These are phyloP conservation scores for Gilbertella persicaria DNA, from an alignment of 371 early-diverging fungal species.

Conservation along the genomic window DNA sequence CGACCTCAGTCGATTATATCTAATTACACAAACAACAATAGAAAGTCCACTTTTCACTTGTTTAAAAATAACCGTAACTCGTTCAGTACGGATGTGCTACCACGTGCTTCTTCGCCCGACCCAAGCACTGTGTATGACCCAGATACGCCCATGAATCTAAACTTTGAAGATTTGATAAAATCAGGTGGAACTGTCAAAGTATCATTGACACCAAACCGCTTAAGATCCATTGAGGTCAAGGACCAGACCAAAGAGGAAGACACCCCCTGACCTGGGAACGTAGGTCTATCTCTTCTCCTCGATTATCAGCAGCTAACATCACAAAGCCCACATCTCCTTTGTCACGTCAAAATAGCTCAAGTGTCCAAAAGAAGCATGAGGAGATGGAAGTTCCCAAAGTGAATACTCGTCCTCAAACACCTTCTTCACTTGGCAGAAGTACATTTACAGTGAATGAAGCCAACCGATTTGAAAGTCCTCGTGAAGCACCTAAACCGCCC, in stretches of 20 bases:
- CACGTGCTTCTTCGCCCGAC: slow-evolving; percentile 17
- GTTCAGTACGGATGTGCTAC: slow-evolving; percentile 18
- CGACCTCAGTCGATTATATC: slow-evolving; percentile 45
- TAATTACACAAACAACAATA: slow-evolving; percentile 21
- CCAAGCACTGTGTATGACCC: slow-evolving; percentile 37
- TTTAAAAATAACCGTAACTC: slow-evolving; percentile 44
- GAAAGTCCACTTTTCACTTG: slow-evolving; percentile 45
- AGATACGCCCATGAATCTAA: slow-evolving; percentile 32
- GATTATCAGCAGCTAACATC: slow-evolving; percentile 14
- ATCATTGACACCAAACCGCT: slow-evolving; percentile 62
- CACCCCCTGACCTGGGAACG: slow-evolving; percentile 34
- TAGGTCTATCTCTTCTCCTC: slow-evolving; percentile 29
- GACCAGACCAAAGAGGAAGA: slow-evolving; percentile 20
- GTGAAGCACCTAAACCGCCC: slow-evolving; percentile 41
- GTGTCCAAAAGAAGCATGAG: not conserved
- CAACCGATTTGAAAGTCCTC: slow-evolving; percentile 35
- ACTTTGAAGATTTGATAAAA: slow-evolving; percentile 62
- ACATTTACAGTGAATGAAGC: slow-evolving; percentile 14
- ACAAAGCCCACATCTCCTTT: slow-evolving; percentile 15
- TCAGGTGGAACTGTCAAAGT: slow-evolving; percentile 64
- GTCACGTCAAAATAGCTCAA: slow-evolving; percentile 2
- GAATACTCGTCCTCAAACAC: slow-evolving; percentile 7
- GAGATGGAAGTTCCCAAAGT: slow-evolving; percentile 17
- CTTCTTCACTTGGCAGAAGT: slow-evolving; percentile 18
- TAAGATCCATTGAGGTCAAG: slow-evolving; percentile 60